Percentiles rank a stretch among this genome's conserved stretches.
phyloP scores from a whole-genome alignment of 495 filamentous ascomycete species.

The Aspergillus saccharolyticus region DNA sequence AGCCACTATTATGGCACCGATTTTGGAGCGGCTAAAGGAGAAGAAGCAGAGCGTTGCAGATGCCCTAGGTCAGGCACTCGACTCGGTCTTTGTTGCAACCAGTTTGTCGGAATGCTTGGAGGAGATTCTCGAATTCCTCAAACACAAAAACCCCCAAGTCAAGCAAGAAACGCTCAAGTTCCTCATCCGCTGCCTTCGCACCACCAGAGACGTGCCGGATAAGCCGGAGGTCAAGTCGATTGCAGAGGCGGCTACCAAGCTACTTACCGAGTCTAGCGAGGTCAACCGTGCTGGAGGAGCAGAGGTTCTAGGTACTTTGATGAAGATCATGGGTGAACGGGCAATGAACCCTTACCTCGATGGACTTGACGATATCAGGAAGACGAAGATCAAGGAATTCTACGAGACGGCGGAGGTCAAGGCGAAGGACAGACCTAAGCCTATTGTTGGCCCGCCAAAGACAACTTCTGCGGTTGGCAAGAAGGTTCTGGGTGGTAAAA shows the following conservation, averaged over 20 bases:
- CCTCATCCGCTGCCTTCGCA: conserved; percentile 79
- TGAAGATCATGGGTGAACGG: conserved; percentile 98
- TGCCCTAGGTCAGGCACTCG: conserved; percentile 76
- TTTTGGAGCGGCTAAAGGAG: conserved; percentile 93
- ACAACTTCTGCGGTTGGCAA: conserved; percentile 40
- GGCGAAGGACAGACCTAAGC: conserved; percentile 94
- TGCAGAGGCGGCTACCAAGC: conserved; percentile 78
- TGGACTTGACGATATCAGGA: conserved; percentile 90
- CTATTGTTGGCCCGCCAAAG: conserved; percentile 62
- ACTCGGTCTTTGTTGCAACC: conserved; percentile 78
- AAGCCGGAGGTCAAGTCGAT: conserved; percentile 81
- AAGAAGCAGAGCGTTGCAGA: conserved; percentile 91
- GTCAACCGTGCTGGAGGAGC: conserved; percentile 80
- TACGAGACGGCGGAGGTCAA: conserved; percentile 90
- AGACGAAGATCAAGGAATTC: conserved; percentile 94
- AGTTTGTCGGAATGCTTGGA: conserved; percentile 78
- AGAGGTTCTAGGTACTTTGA: conserved; percentile 87
- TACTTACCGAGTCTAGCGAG: conserved; percentile 83
- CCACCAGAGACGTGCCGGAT: conserved; percentile 73
- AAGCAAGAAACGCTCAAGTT: conserved; percentile 94
- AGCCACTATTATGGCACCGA: conserved; percentile 70
- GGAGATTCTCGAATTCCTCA: conserved; percentile 79
- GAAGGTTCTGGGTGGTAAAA: conserved; percentile 48
- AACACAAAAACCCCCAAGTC: conserved; percentile 94
- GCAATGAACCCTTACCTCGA: conserved; percentile 97